Percentiles rank a stretch among this genome's conserved stretches.
Evolutionary conservation across 768 basidiomycete species (phyloP).

Genomic region (button mushroom (Agaricus bisporus)): DNA sequence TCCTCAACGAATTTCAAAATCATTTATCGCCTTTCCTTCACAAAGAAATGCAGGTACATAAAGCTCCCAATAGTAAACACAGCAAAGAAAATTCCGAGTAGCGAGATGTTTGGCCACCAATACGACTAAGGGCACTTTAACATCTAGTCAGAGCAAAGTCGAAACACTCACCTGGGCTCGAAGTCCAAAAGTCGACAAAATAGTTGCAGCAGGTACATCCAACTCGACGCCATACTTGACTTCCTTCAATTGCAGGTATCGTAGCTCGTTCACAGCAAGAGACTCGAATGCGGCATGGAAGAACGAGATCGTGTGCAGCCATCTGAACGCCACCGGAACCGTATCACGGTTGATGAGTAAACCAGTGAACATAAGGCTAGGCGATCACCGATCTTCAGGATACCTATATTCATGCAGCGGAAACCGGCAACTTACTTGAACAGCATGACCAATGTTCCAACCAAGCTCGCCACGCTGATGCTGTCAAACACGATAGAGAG

Average conservation of each 20-base stretch:
- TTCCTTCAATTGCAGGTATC: constrained; percentile 90
- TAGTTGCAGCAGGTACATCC: constrained; percentile 93
- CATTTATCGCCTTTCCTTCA: constrained; percentile 69
- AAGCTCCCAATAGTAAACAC: constrained; percentile 74
- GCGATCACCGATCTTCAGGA: background rate
- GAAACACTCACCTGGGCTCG: constrained; percentile 61
- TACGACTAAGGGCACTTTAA: constrained; percentile 51
- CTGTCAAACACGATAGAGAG: constrained; percentile 86
- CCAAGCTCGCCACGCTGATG: constrained; percentile 83
- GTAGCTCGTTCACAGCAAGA: constrained; percentile 93
- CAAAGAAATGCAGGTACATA: constrained; percentile 78
- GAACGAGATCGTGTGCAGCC: constrained; percentile 91
- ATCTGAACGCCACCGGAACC: constrained; percentile 63
- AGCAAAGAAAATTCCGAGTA: constrained; percentile 83
- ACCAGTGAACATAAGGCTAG: constrained; percentile 90
- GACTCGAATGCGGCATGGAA: constrained; percentile 99
- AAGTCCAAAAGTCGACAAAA: constrained; percentile 91
- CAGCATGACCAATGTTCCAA: constrained; percentile 95
- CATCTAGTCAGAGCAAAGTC: background rate
- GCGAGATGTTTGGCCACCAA: constrained; percentile 96
- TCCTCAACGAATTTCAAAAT: no score
- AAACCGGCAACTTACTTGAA: constrained; percentile 73
- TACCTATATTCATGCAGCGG: background rate
- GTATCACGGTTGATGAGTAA: constrained; percentile 91
- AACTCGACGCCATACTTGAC: constrained; percentile 95